phyloP scores from a whole-genome alignment of 2,329 filamentous ascomycete species.

The Emericellopsis atlantica region DNA sequence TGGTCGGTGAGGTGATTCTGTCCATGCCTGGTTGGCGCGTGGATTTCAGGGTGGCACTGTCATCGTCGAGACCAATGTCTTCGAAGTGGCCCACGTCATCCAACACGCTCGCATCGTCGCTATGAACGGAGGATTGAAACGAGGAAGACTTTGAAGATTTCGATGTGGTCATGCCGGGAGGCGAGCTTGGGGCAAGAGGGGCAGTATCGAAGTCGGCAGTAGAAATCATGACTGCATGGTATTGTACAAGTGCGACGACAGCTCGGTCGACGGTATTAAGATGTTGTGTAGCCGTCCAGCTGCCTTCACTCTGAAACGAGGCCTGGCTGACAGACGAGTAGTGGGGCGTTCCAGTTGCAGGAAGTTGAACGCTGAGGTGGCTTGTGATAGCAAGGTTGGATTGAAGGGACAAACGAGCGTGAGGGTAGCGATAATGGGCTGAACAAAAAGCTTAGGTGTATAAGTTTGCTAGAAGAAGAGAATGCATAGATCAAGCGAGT shows the following conservation, averaged over 20 bases:
- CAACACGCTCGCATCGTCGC: conserved; percentile 58
- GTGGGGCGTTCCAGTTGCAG: too few relatives aligned
- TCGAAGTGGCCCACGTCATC: conserved; percentile 78
- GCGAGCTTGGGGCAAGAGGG: conserved; percentile 18
- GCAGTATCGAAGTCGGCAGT: conserved; percentile 5
- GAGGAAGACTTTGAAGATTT: conserved; percentile 89
- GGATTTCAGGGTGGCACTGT: conserved; percentile 33
- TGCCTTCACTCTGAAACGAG: too few relatives aligned
- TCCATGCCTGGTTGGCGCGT: conserved; percentile 14
- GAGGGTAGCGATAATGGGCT: too few relatives aligned
- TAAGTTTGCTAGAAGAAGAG: too few relatives aligned
- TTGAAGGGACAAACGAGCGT: too few relatives aligned
- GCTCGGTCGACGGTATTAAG: too few relatives aligned
- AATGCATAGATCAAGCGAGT: too few relatives aligned
- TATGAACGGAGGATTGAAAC: conserved; percentile 60
- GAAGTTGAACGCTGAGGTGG: too few relatives aligned
- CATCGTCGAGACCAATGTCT: conserved; percentile 70
- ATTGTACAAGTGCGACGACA: neutral
- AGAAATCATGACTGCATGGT: conserved; percentile 2
- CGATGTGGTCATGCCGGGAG: conserved; percentile 51
- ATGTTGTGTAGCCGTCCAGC: too few relatives aligned
- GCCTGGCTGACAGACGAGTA: too few relatives aligned
- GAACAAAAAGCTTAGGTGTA: too few relatives aligned
- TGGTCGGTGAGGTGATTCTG: neutral
- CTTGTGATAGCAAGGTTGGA: too few relatives aligned